Evolutionary conservation across 345 rosid species (phyloP), one percentile per base, ranked within the genome.

Genomic region (Passiflora organensis): DNA sequence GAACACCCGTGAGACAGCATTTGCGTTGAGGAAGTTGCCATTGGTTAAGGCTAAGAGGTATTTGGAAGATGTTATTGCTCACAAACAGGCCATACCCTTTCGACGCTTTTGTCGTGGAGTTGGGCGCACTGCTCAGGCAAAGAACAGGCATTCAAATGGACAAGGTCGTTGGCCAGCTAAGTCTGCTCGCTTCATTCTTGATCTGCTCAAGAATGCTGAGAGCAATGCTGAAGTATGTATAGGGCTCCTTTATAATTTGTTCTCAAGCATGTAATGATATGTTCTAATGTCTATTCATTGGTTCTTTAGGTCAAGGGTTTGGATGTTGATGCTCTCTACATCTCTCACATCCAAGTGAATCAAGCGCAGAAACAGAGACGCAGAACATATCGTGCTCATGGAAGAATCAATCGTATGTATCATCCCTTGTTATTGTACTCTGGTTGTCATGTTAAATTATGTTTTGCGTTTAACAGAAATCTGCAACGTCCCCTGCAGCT

Each of bases 71-170:
- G 99, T 94, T 58, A 69, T 87, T 61, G 95, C 74, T 17, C 99
- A 94, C 75, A 94, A 94, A 68, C 99, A 94, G 70, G 99, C 99
- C 11, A 87, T 94, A n/a, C 99, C 99, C n/a, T 94, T 94, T 84
- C 70, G 91, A 6, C 91, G 96, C 8, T 94, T 82, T 72, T 94
- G 97, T 18, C 32, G 97, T 61, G 99, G 97, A 43, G 96, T 94
- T 5, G 99, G 97, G n/a, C 79, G 97, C n/a, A 94, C 99, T 74
- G 99, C 99, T 48, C 99, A 94, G 76, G 99, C 97, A 22, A 94
- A 94, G 78, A 89, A 83, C 77, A 81, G 97, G 70, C 97, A 89
- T 56, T 81, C 95, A 0, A 93, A 93, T 62, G 99, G 99, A 23
- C 97, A 93, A 61, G 99, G 97, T 51, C 87, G 97, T 17, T 93